Evolutionary conservation across 805 yeast species (phyloP).

Genomic region (Kregervanrija pseudodelftensis): DNA sequence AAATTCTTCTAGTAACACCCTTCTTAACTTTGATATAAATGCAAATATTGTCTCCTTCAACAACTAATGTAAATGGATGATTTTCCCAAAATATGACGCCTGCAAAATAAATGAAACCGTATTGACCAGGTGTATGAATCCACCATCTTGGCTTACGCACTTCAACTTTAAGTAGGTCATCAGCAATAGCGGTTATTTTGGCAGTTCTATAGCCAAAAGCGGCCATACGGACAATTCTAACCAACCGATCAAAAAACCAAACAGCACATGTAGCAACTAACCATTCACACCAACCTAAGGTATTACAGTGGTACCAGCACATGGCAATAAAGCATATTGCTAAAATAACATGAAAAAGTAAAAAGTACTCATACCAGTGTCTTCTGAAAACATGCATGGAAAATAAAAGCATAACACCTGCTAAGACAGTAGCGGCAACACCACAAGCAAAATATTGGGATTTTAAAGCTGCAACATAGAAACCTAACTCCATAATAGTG

Average conservation of each 20-base stretch:
- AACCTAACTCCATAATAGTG: slow-evolving; percentile 15
- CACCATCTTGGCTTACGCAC: slow-evolving; percentile 23
- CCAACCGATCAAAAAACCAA: slow-evolving; percentile 46
- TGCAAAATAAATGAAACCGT: slow-evolving; percentile 49
- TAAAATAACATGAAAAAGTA: slow-evolving; percentile 46
- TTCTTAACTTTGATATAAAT: slow-evolving; percentile 41
- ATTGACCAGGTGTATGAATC: slow-evolving; percentile 48
- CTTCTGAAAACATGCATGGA: slow-evolving; percentile 46
- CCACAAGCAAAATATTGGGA: slow-evolving; percentile 27
- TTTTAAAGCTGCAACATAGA: slow-evolving; percentile 4
- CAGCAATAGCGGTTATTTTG: slow-evolving; percentile 3
- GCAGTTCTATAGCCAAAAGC: slow-evolving; percentile 19
- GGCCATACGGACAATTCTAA: slow-evolving; percentile 30
- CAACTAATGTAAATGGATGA: slow-evolving; percentile 60
- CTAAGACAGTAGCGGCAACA: slow-evolving; percentile 33
- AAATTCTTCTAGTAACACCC: slow-evolving; percentile 44
- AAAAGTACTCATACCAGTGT: slow-evolving; percentile 50
- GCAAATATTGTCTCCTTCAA: slow-evolving; percentile 30
- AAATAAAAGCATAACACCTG: slow-evolving; percentile 39
- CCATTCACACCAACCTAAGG: slow-evolving; percentile 28
- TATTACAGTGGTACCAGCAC: slow-evolving; percentile 50
- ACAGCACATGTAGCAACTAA: slow-evolving; percentile 34
- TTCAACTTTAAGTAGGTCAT: slow-evolving; percentile 5
- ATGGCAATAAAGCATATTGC: slow-evolving; percentile 47
- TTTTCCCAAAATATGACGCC: slow-evolving; percentile 55